Evolutionary conservation across 2,329 filamentous ascomycete genomes (phyloP), one percentile per base, ranked within the genome.

Genomic region (Botryosphaeria agaves): DNA sequence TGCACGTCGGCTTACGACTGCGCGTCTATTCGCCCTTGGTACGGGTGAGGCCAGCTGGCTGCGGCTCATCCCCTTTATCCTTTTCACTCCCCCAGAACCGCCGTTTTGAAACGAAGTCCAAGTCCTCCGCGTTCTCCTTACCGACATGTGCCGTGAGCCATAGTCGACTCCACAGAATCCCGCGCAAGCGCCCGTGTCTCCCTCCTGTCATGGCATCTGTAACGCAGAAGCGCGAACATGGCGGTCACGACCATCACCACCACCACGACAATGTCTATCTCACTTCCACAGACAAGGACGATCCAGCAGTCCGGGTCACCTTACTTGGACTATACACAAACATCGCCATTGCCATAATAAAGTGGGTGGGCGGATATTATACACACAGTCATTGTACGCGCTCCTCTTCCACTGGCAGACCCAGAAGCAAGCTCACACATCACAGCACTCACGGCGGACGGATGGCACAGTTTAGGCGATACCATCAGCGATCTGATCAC

Each of bases 401-500:
- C 7, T 21, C 19, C 19, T 21, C 19, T 21, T 11, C 19, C 7
- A 11, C 19, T 11, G 19, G 19, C 19, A 11, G 11, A 21, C 19
- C 7, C 19, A 11, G 19, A 21, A 11, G 7, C 19, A 21, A 21
- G 19, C 19, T 21, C 7, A 21, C 7, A 7, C 19, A 21, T 11
- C 19, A 21, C 19, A 21, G 77, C 82, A 35, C 78, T 93, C 64
- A 64, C 87, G 35, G 85, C 89, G 47, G 89, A 98, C 53, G 89
- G 83, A 33, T 87, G 92, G 59, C 89, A 98, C 59, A 85, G 84
- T 45, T 67, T 95, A 41, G 92, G 85, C 29, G 89, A 98, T 55
- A 69, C 98, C 33, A 83, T 92, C 36, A 93, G 84, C 31, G 89
- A 98, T 53, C 67, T 98, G 42, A 73, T 94, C 52, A 98, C 89